These are phyloP conservation scores for Alternaria arbusti DNA, from an alignment of 2,329 filamentous ascomycete species.

Conservation along the genomic window DNA sequence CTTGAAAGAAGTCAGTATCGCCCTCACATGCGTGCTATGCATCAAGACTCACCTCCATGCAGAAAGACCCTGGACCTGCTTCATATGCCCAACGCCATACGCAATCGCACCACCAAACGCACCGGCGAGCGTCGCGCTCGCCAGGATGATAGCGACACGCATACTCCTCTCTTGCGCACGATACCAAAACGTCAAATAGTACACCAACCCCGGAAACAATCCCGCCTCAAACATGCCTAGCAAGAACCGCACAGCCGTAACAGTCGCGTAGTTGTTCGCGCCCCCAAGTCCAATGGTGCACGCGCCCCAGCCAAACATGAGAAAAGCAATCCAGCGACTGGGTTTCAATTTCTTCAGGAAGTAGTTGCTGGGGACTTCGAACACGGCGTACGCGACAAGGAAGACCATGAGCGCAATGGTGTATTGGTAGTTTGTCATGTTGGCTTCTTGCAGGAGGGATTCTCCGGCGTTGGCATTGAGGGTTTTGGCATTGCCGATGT, in stretches of 20 bases:
- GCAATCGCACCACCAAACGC: conserved; percentile 64
- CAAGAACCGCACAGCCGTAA: conserved; percentile 52
- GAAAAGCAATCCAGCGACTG: conserved; percentile 39
- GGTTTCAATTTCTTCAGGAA: conserved; percentile 65
- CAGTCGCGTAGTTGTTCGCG: conserved; percentile 49
- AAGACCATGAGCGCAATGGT: conserved; percentile 38
- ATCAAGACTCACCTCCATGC: conserved; percentile 32
- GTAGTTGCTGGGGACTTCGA: conserved; percentile 63
- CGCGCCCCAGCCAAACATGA: conserved; percentile 57
- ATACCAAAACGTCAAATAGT: conserved; percentile 65
- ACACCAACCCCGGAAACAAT: conserved; percentile 49
- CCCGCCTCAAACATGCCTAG: conserved; percentile 42
- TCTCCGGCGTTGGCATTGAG: conserved; percentile 66
- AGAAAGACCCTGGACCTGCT: conserved; percentile 40
- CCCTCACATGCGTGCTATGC: fast-evolving
- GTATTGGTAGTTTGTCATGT: conserved; percentile 67
- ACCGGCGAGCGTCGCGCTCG: conserved; percentile 62
- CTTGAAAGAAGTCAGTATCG: fast-evolving
- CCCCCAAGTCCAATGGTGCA: conserved; percentile 54
- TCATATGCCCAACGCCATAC: conserved; percentile 57
- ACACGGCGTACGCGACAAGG: conserved; percentile 44
- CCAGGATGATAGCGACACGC: conserved; percentile 64
- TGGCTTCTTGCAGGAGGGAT: conserved; percentile 67
- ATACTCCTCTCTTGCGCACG: conserved; percentile 62
- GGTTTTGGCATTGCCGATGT: conserved; percentile 65